A percentile compares a stretch with the other conserved stretches of the same genome.
phyloP scores from a whole-genome alignment of 2,329 filamentous ascomycete species.

The Aureobasidium sp. region DNA sequence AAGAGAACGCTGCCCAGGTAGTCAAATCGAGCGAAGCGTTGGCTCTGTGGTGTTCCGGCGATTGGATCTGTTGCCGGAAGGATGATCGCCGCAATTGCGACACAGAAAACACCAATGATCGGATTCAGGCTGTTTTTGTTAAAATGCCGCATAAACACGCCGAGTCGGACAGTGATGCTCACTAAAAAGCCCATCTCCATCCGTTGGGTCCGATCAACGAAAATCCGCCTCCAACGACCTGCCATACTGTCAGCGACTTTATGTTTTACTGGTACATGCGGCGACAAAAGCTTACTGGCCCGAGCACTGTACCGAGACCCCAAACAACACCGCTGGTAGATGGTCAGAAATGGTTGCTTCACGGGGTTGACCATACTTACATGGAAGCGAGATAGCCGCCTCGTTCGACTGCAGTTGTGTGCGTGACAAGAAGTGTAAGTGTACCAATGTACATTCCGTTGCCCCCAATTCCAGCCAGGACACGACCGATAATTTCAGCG shows the following conservation, averaged over 20 bases:
- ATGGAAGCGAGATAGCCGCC: conserved; percentile 17
- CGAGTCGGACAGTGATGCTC: too few species aligned
- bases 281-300: not conserved
- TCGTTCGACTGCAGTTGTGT: conserved; percentile 18
- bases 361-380: not conserved
- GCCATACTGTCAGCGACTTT: not conserved
- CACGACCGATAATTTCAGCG: conserved; percentile 29
- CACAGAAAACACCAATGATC: too few species aligned
- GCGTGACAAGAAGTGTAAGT: conserved; percentile 19
- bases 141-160: too few species aligned
- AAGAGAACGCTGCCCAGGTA: conserved; percentile 42
- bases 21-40: conserved; percentile 35
- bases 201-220: too few species aligned
- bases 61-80: too few species aligned
- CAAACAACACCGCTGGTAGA: too few species aligned
- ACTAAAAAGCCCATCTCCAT: too few species aligned
- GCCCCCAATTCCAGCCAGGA: conserved; percentile 28
- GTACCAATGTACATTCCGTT: conserved; percentile 28
- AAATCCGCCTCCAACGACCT: too few species aligned
- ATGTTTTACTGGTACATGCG: not conserved
- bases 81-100: too few species aligned
- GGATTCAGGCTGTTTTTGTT: too few species aligned
- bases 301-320: not conserved
- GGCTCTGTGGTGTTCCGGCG: too few species aligned
- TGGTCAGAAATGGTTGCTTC: too few species aligned